Evolutionary conservation across 805 yeast species (phyloP), one percentile per base, ranked within the genome.

Genomic region (Candida montana): DNA sequence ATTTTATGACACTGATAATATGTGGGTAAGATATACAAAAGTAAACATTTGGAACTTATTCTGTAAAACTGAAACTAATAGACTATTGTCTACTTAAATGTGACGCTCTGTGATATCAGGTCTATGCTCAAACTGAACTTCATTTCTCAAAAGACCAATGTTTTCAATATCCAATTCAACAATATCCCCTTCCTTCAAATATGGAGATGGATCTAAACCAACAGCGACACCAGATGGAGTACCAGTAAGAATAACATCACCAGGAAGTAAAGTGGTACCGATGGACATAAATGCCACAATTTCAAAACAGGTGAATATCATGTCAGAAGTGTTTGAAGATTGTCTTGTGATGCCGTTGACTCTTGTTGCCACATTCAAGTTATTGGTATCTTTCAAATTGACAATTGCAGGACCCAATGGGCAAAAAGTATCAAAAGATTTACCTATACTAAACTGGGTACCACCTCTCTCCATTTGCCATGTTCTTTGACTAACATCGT

Each of bases 361-460:
- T 33, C 50, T 57, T 12, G 75, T 64, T 30, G 54, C 50, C 31
- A 76, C 60, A 16, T 53, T 51, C 40, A 74, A 57, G n/a, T 50
- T 44, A 35, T 63, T 59, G 9, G 55, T 50, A 33, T 64, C 58
- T 13, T 32, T 13, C 11, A 32, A 20, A 13, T 32, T 20, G 4
- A 72, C 75, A 35, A 76, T 62, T 7, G 70, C 72, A 5, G 81
- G 81, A 3, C 81, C 81, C 40, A 75, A 53, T 18, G 81, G 81
- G 2, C 79, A 77, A 70, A 72, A 75, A 4, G 70, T 69, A 44
- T 76, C 81, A 49, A 70, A 74, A 69, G 69, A 68, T 57, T 76
- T 76, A 10, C 77, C 75, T 10, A 68, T 56, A 30, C 67, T 59
- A 67, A 75, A 76, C 48, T 76, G 81, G 16, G 76, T 64, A 3